Conservation (phyloP, 2,329 filamentous ascomycete species). For the Botrytis aclada region DNA sequence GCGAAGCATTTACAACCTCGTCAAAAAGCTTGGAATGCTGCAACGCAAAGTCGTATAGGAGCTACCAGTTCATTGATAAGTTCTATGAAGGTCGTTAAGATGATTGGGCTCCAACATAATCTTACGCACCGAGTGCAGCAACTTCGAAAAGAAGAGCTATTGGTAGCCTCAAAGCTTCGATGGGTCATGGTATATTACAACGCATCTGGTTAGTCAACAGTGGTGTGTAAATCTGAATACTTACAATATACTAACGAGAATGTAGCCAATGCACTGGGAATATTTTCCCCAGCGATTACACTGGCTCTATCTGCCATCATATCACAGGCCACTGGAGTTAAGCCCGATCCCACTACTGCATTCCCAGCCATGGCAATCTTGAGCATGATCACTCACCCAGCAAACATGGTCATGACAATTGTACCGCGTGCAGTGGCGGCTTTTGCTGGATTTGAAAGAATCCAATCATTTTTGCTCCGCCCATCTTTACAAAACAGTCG, state of each 20-base stretch:
- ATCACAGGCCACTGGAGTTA: constrained; percentile 9
- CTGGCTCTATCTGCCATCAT: constrained; percentile 26
- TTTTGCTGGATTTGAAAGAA: constrained; percentile 26
- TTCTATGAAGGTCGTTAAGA: constrained; percentile 43
- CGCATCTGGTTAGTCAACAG: constrained; percentile 38
- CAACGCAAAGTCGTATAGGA: constrained; percentile 43
- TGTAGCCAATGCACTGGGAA: constrained; percentile 30
- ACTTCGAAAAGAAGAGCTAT: constrained; percentile 34
- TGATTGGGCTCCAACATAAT: constrained; percentile 33
- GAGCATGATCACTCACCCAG: constrained; percentile 28
- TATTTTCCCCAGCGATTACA: constrained; percentile 30
- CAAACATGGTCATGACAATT: constrained; percentile 30
- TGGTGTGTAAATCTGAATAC: constrained; percentile 19
- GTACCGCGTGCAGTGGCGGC: constrained; percentile 23
- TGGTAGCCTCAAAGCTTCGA: constrained; percentile 37
- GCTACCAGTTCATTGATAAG: constrained; percentile 39
- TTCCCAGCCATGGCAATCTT: constrained; percentile 29
- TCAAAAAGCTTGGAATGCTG: constrained; percentile 43
- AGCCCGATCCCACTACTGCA: constrained; percentile 21
- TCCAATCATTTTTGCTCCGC: constrained; percentile 37
- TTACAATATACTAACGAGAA: background rate
- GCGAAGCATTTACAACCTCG: constrained; percentile 39
- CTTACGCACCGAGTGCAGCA: constrained; percentile 14
- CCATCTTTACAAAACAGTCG: constrained; percentile 19
- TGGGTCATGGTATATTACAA: constrained; percentile 45